These are phyloP conservation scores for Coelastrella sp. DNA, from an alignment of 139 green algal genomes.

Conservation along the genomic window DNA sequence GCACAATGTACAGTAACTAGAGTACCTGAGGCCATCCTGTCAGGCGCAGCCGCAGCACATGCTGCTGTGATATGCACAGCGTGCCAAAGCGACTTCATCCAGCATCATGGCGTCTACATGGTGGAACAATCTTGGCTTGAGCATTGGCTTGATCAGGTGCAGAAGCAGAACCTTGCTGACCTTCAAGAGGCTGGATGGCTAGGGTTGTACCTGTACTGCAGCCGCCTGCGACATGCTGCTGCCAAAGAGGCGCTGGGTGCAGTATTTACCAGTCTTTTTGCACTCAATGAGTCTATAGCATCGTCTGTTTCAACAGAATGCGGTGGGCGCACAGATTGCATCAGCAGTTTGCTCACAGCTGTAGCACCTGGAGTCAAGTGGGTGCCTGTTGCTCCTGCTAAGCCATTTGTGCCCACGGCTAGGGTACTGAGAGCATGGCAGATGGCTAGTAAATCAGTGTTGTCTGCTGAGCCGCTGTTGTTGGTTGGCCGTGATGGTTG, in stretches of 20 bases:
- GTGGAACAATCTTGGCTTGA: background rate
- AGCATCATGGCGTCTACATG: constrained; percentile 22
- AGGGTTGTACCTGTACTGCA: constrained; percentile 28
- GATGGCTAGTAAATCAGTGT: background rate
- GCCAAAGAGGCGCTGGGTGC: constrained; percentile 8
- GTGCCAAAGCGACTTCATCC: background rate
- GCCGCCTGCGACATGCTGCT: background rate
- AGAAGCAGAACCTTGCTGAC: background rate
- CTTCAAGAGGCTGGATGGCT: background rate
- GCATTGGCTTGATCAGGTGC: constrained; percentile 12
- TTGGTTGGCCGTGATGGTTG: constrained; percentile 42
- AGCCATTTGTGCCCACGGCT: constrained; percentile 37
- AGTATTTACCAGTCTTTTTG: background rate
- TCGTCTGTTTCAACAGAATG: too few species aligned
- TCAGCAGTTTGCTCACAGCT: background rate
- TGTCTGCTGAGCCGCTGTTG: constrained; percentile 30
- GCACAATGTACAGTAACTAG: background rate
- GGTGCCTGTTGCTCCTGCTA: background rate
- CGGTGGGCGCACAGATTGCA: too few species aligned
- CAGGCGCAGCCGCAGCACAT: constrained; percentile 19
- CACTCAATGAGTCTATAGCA: background rate
- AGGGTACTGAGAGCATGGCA: constrained; percentile 24
- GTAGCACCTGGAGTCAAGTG: background rate
- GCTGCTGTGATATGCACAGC: background rate
- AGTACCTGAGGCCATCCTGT: background rate